Evolutionary conservation across 2,329 filamentous ascomycete genomes (phyloP).

Genomic region (Talaromyces amestolkiae): DNA sequence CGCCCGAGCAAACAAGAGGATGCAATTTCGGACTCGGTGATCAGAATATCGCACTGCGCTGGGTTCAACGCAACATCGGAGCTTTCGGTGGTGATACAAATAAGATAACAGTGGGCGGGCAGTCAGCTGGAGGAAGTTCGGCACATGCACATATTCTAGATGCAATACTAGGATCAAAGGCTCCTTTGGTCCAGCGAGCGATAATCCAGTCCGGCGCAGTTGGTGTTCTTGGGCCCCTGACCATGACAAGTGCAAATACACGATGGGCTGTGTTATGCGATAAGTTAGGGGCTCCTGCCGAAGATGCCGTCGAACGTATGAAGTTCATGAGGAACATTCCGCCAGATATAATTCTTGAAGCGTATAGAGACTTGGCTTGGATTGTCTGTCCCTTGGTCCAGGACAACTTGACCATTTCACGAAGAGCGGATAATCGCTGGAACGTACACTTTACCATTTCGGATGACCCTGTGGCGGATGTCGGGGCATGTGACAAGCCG

Average conservation of each 20-base stretch:
- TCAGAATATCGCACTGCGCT: constrained; percentile 56
- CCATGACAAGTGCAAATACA: not conserved
- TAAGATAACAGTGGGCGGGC: constrained; percentile 51
- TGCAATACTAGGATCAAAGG: not conserved
- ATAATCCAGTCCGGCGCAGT: not conserved
- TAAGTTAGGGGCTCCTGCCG: not conserved
- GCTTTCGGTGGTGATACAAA: constrained; percentile 55
- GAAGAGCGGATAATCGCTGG: not conserved
- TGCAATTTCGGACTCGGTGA: constrained; percentile 59
- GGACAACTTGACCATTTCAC: constrained; percentile 4
- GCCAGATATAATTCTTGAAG: not conserved
- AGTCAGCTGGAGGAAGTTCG: constrained; percentile 42
- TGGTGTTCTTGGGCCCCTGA: not conserved
- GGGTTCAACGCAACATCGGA: constrained; percentile 55
- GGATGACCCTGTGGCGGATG: not conserved
- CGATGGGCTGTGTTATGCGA: constrained; percentile 1
- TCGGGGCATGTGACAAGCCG: not conserved
- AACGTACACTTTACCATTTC: not conserved
- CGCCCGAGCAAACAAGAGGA: constrained; percentile 56
- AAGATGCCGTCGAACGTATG: not conserved
- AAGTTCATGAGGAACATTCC: not conserved
- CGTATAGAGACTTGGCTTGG: not conserved
- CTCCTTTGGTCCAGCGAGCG: not conserved
- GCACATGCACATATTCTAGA: constrained; percentile 1
- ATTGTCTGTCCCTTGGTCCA: not conserved